Percentiles rank a stretch among this genome's conserved stretches.
phyloP scores from a whole-genome alignment of 2,329 filamentous ascomycete genomes.

The Albifimbria verrucaria region DNA sequence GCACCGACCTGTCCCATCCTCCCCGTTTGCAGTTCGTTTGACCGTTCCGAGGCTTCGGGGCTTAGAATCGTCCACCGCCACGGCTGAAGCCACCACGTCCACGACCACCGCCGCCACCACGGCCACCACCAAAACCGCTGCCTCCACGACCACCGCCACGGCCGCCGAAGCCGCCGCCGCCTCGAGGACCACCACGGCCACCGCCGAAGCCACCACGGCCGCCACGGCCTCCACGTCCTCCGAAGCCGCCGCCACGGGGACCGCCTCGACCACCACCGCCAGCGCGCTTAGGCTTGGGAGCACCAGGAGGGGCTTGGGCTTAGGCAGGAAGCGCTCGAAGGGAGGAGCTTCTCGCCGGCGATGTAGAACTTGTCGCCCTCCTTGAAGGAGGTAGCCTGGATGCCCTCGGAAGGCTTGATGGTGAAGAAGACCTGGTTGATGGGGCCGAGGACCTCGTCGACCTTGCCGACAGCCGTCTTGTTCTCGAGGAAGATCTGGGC shows the following conservation, averaged over 20 bases:
- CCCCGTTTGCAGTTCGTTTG: not conserved
- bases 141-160: constrained; percentile 35
- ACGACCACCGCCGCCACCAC: constrained; percentile 23
- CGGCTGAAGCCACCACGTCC: constrained; percentile 12
- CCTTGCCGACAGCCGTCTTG: constrained; percentile 93
- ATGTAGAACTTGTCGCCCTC: constrained; percentile 97
- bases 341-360: constrained; percentile 91
- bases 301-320: constrained; percentile 75
- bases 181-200: constrained; percentile 39
- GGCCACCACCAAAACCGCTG: constrained; percentile 27
- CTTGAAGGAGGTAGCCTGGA: constrained; percentile 93
- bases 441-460: constrained; percentile 95
- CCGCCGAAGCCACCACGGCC: constrained; percentile 33
- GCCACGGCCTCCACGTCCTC: constrained; percentile 31
- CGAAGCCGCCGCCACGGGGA: constrained; percentile 28
- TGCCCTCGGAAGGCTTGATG: constrained; percentile 94
- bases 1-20: not conserved
- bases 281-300: constrained; percentile 61
- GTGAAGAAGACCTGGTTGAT: constrained; percentile 99
- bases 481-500: constrained; percentile 98
- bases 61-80: constrained; percentile 8
- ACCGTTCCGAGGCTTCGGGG: no score
- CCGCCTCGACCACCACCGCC: constrained; percentile 44
- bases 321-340: constrained; percentile 93
- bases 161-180: constrained; percentile 31